Evolutionary conservation across 192 early-diverging fungal genomes (phyloP).

Genomic region (Hyaloraphidium curvatum): DNA sequence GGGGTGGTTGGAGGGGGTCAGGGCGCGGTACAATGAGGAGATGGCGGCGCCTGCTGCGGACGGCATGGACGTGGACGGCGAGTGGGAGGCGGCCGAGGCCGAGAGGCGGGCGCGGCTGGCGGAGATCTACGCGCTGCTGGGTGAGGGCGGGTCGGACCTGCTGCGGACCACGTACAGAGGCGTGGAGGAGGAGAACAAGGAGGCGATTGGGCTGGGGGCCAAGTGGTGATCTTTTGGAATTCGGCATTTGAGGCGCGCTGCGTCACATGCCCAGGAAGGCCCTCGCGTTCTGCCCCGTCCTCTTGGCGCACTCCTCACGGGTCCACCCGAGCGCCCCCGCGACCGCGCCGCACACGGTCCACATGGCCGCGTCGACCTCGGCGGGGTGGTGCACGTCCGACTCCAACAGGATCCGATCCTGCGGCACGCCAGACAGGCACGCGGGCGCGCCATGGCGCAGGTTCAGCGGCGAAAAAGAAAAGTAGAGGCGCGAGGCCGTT

Average conservation of each 20-base stretch:
- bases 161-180: conserved; percentile 78
- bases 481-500: conserved; percentile 31
- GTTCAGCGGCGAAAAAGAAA: conserved; percentile 71
- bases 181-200: conserved; percentile 45
- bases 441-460: too few species aligned
- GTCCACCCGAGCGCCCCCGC: conserved; percentile 40
- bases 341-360: conserved; percentile 28
- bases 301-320: conserved; percentile 19
- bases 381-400: conserved; percentile 47
- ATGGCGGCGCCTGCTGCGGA: conserved; percentile 39
- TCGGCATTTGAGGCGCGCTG: too few species aligned
- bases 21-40: conserved; percentile 50
- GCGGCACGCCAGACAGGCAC: conserved; percentile 63
- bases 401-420: conserved; percentile 61
- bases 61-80: conserved; percentile 32
- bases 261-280: neutral
- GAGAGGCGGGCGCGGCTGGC: conserved; percentile 65
- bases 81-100: conserved; percentile 6
- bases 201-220: conserved; percentile 54
- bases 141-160: conserved; percentile 28
- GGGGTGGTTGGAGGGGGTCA: conserved; percentile 9
- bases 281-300: conserved; percentile 21
- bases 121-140: too few species aligned
- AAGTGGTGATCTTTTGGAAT: conserved; percentile 49
- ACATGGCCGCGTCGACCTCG: conserved; percentile 30